Evolutionary conservation across 2,329 filamentous ascomycete species (phyloP), one percentile per base, ranked within the genome.

Genomic region (Pseudogymnoascus pannorum): DNA sequence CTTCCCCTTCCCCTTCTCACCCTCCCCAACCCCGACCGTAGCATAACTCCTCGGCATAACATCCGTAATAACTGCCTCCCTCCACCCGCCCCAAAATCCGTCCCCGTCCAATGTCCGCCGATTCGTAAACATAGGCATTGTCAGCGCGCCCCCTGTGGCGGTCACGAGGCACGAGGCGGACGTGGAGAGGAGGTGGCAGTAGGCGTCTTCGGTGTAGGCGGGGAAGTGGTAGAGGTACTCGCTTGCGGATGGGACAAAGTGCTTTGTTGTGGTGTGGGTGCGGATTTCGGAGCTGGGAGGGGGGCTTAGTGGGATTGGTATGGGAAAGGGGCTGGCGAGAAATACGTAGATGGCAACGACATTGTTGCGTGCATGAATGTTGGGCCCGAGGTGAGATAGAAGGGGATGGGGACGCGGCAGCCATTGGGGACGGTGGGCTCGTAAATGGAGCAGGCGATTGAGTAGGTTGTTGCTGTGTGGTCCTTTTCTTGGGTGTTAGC

Each of bases 331-430:
- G 31, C n/a, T n/a, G n/a, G n/a, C n/a, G n/a, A n/a, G n/a, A 8
- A 11, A 14, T 42, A 22, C 38, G 16, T 42, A 12, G 38, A 42
- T 5, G 38, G 38, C 11, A 42, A 22, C 8, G 38, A 42, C 38
- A 62, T 11, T 11, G 36, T 11, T 35, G 64, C 62, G 12, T 31
- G 22, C 11, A 40, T 33, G n/a, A 59, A 62, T 5, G 54, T 40
- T 0, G 59, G 51, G 3, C 64, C 63, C 4, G 61, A 58, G 5
- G 67, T 67, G 2, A 69, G 62, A 33, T 69, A 64, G 4, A 63
- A 59, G 1, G 66, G 59, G 5, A 68, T 64, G 6, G 67, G 61
- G 14, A 60, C 63, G 1, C 38, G 38, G 18, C 38, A 42, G 4
- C 38, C 38, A 22, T 42, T 42, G 4, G 11, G 38, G 3, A 42